Base-by-base conservation (phyloP, 257 asterid species). In the Asclepias syriaca region DNA sequence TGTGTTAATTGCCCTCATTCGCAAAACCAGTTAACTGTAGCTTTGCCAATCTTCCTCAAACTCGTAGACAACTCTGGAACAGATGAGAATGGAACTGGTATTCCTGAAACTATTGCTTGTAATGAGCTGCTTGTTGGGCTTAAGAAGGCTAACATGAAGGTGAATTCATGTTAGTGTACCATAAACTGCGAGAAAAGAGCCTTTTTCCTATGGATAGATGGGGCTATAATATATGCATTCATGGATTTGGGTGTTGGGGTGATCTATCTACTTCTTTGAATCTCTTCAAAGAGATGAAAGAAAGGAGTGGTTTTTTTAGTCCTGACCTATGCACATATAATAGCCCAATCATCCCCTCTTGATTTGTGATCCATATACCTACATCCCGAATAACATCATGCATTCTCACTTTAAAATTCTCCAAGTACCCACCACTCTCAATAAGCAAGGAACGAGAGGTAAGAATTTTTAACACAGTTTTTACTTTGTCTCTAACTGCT, bases 201-300 rank as follows among this genome's bases (percentile, higher is more conserved):
- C 70, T 68, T 65, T 95, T 84, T 75, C 98, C 97, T 2, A 63
- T 84, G 75, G 98, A 92, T 82, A 86, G 83, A 79, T 74, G 86
- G 83, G 97, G 99, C 65, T 95, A 89, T 66, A 95, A 95, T 80
- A 87, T 89, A 74, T 92, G 99, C 71, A 90, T 91, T 61, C 97
- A 91, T 57, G 82, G 88, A 21, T 84, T 89, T 59, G 97, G 99
- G 57, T 73, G 83, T 63, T 91, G 95, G 95, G 97, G 97, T 51
- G 93, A 91, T 78, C 74, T 91, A 76, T 72, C 72, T 43, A 81
- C 82, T 66, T 84, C 96, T 13, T 75, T 92, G 46, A 70, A 81
- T 57, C 83, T 92, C 79, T 95, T 95, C 75, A 95, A 90, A 74
- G 98, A 95, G 85, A 95, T 95, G 97, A 95, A 87, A 85, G 96